These are phyloP conservation scores for Boletus rubroflammeus DNA, from an alignment of 768 basidiomycete species.

Conservation along the genomic window DNA sequence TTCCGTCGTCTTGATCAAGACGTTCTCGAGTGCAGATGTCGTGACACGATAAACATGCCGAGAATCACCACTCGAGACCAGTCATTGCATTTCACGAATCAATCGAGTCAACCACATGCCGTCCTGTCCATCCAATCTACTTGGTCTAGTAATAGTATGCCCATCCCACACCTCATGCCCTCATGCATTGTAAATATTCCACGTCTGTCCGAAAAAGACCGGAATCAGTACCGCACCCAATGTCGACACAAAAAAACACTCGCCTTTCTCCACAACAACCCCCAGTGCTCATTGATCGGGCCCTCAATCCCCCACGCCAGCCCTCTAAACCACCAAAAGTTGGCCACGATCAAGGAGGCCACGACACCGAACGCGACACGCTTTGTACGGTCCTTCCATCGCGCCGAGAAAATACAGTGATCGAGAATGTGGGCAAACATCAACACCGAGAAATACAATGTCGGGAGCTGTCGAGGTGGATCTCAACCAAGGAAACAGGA, in stretches of 20 bases:
- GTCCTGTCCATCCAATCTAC: background rate
- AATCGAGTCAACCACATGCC: background rate
- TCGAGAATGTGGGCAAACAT: slow-evolving; percentile 90
- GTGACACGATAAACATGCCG: no score
- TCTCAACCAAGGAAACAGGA: background rate
- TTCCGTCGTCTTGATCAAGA: no score
- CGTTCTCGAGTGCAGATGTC: no score
- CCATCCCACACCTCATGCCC: background rate
- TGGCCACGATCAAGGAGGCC: slow-evolving; percentile 56
- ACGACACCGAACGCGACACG: slow-evolving; percentile 64
- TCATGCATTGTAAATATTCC: slow-evolving; percentile 21
- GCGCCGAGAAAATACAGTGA: slow-evolving; percentile 85
- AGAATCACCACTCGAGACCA: no score
- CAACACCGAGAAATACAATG: slow-evolving; percentile 93
- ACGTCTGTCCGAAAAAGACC: slow-evolving; percentile 13
- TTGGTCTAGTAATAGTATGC: background rate
- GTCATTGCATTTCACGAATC: background rate
- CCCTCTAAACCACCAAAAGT: slow-evolving; percentile 94
- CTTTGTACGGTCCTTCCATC: slow-evolving; percentile 63
- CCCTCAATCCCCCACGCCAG: slow-evolving; percentile 92
- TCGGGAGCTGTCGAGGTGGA: slow-evolving; percentile 63
- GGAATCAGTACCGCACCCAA: slow-evolving; percentile 6
- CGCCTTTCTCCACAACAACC: slow-evolving; percentile 73
- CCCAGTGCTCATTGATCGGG: slow-evolving; percentile 74
- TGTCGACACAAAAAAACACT: slow-evolving; percentile 10